Base-by-base conservation (phyloP, 176 grass and related monocot genomes). In the Cenchrus purpureus region DNA sequence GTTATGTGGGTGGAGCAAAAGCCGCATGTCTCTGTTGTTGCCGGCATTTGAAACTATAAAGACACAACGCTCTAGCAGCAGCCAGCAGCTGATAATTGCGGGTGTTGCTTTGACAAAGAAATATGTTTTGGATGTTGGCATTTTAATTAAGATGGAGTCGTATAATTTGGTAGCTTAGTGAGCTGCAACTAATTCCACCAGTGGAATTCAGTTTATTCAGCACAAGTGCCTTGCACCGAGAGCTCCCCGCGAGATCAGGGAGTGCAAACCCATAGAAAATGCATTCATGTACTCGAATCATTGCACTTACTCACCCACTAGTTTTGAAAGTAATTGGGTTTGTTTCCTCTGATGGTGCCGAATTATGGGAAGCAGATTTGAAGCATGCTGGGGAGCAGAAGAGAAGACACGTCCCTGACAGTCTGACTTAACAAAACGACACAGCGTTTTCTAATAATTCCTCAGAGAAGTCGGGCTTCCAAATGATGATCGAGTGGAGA, bases 281-380 rank as follows among this genome's bases (percentile, higher is more conserved):
- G 14, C 20, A 74, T 16, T 74, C 13, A 5, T 53, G 22, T 10
- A 54, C 48, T 17, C 32, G 2, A 22, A 50, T 52, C 46, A 31
- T 52, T 54, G 25, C 14, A 74, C 22, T 22, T 51, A 50, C 6
- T 72, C 10, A 20, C 40, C 11, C 49, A 51, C 49, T 49, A 29
- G 2, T 16, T 51, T 16, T 73, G n/a, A 29, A 28, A 12, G 37
- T 25, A 13, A 32, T 17, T 45, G 55, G 63, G 53, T 25, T 15
- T 19, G 37, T 40, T 60, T 83, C 84, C 40, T 83, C 28, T 68
- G 74, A 83, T 83, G 49, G 59, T 45, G 79, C 79, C 20, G 43
- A 68, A 62, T 68, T 79, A 73, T 53, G 79, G 12, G 51, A 66
- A 72, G 19, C 65, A 56, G 63, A 70, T 20, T 70, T 55, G 15